Evolutionary conservation across 805 yeast genomes (phyloP).

Genomic region (Kuraishia hungarica): DNA sequence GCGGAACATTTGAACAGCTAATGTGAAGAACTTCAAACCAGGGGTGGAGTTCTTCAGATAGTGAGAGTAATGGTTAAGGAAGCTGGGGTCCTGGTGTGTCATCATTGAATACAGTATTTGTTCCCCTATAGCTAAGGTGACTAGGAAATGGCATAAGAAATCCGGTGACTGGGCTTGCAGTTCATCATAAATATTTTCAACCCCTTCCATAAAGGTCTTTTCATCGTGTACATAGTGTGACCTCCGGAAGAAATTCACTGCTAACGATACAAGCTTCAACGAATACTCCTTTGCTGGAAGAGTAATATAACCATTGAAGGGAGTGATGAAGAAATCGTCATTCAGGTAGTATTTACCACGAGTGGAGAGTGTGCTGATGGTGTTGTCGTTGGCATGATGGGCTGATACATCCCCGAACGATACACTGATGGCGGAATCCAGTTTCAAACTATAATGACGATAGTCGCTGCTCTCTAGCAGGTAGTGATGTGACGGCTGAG

Average conservation of each 20-base stretch:
- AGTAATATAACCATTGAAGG: conserved; percentile 10
- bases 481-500: neutral
- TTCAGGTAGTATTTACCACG: conserved; percentile 3
- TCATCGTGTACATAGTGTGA: conserved; percentile 17
- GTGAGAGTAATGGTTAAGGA: neutral
- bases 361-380: neutral
- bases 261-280: conserved; percentile 9
- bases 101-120: conserved; percentile 13
- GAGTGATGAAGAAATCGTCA: conserved; percentile 6
- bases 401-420: conserved; percentile 16
- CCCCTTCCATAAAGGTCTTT: conserved; percentile 9
- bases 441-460: conserved; percentile 10
- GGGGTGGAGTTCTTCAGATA: conserved; percentile 14
- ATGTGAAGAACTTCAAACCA: conserved; percentile 21
- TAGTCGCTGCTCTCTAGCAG: neutral
- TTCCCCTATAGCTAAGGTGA: conserved; percentile 11
- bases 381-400: conserved; percentile 3
- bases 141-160: conserved; percentile 10
- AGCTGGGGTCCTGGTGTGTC: conserved; percentile 8
- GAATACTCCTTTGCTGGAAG: conserved; percentile 14
- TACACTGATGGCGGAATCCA: conserved; percentile 16
- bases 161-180: conserved; percentile 10
- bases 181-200: conserved; percentile 13
- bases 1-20: conserved; percentile 16
- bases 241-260: conserved; percentile 11